Conservation (phyloP, 768 basidiomycete genomes). For the Plicaturopsis crispa region DNA sequence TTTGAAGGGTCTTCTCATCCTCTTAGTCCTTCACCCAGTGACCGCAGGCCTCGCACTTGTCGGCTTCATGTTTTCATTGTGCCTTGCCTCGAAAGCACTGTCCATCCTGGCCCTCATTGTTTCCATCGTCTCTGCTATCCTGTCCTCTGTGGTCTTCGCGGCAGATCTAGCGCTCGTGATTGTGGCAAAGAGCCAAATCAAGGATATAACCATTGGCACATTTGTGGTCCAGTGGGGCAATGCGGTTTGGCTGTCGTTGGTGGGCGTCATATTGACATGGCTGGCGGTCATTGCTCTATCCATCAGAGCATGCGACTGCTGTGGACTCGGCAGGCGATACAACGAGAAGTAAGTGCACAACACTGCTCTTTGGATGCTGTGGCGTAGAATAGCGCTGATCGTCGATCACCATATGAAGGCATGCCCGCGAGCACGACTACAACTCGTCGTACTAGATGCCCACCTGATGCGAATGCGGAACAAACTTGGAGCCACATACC, state of each 20-base stretch:
- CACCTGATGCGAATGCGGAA: no score
- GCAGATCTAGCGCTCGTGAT: conserved; percentile 58
- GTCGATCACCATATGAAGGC: no score
- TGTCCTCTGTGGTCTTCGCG: conserved; percentile 48
- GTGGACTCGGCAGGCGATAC: no score
- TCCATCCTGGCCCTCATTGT: background rate
- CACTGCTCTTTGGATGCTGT: no score
- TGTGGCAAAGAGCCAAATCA: conserved; percentile 37
- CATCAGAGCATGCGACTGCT: conserved; percentile 59
- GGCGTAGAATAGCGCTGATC: no score
- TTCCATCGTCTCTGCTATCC: conserved; percentile 29
- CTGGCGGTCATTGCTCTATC: conserved; percentile 52
- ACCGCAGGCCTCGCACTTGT: conserved; percentile 51
- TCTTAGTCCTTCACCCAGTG: conserved; percentile 68
- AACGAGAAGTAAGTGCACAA: no score
- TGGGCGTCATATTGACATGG: conserved; percentile 50
- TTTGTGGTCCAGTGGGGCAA: conserved; percentile 55
- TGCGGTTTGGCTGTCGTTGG: conserved; percentile 66
- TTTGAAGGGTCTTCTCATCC: conserved; percentile 36
- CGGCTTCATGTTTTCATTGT: conserved; percentile 45
- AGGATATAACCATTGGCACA: conserved; percentile 26
- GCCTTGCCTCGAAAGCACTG: conserved; percentile 33
- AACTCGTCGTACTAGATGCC: no score
- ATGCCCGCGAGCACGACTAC: no score
- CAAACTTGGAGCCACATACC: no score